Percentiles rank a stretch among this genome's conserved stretches.
Conservation (phyloP, 768 basidiomycete species). For the Collybiopsis luxurians region DNA sequence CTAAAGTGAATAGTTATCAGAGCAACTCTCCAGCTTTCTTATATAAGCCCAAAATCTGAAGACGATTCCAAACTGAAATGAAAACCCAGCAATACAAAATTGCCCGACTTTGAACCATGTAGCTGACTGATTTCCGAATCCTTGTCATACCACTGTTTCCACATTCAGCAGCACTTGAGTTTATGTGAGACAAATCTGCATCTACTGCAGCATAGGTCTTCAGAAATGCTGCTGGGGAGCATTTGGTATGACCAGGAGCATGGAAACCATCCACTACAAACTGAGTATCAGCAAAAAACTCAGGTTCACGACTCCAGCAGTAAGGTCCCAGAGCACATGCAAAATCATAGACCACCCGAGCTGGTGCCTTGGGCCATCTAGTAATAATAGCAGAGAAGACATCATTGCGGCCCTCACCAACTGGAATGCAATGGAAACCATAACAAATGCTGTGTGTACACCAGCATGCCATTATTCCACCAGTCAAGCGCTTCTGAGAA, state of each 20-base stretch:
- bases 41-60: no score
- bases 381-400: slow-evolving; percentile 24
- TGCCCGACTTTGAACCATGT: no score
- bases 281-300: slow-evolving; percentile 16
- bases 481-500: slow-evolving; percentile 3
- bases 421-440: slow-evolving; percentile 19
- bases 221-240: neutral
- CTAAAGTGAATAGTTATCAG: no score
- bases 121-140: neutral
- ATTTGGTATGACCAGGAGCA: slow-evolving; percentile 12
- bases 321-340: slow-evolving; percentile 25
- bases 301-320: slow-evolving; percentile 14
- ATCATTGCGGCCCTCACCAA: slow-evolving; percentile 22
- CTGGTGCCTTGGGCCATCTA: slow-evolving; percentile 25
- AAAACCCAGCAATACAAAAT: no score
- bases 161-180: neutral
- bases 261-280: slow-evolving; percentile 19
- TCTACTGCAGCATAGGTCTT: neutral
- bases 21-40: no score
- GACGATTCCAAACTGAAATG: no score
- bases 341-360: slow-evolving; percentile 28
- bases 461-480: slow-evolving; percentile 8
- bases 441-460: slow-evolving; percentile 15
- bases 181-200: neutral
- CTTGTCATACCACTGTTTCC: neutral